Percentiles rank a stretch among this genome's conserved stretches.
phyloP scores from a whole-genome alignment of 148 eudicot species.

The Rhododendron ovatum region DNA sequence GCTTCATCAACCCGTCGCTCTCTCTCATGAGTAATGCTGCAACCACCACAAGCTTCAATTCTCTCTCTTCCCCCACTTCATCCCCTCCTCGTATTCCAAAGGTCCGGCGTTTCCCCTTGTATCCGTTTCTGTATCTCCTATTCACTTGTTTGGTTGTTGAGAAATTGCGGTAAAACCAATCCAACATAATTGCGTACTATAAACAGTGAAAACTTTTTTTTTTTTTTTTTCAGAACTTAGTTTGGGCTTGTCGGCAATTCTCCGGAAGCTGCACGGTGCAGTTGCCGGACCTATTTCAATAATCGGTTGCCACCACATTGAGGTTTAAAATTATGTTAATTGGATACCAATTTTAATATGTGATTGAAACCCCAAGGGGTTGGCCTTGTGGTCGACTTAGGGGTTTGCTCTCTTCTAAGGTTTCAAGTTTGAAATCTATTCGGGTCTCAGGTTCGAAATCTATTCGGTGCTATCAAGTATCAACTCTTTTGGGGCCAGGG shows the following conservation, averaged over 20 bases:
- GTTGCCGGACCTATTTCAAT: background rate
- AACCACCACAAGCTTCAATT: constrained; percentile 4
- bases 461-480: too few species aligned
- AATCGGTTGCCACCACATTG: background rate
- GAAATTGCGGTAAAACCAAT: background rate
- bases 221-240: too few species aligned
- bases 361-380: background rate
- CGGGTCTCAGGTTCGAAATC: too few species aligned
- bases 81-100: constrained; percentile 22
- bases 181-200: background rate
- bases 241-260: too few species aligned
- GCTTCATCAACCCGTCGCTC: background rate
- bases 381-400: too few species aligned
- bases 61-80: constrained; percentile 30
- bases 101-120: background rate
- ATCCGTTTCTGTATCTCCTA: background rate
- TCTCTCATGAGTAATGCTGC: constrained; percentile 7
- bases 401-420: too few species aligned
- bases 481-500: too few species aligned
- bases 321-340: background rate
- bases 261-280: too few species aligned
- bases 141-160: background rate
- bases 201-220: too few species aligned
- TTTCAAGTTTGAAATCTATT: too few species aligned
- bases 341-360: background rate